Conservation (phyloP, 2,329 filamentous ascomycete species). For the Ceratocystis harringtonii region DNA sequence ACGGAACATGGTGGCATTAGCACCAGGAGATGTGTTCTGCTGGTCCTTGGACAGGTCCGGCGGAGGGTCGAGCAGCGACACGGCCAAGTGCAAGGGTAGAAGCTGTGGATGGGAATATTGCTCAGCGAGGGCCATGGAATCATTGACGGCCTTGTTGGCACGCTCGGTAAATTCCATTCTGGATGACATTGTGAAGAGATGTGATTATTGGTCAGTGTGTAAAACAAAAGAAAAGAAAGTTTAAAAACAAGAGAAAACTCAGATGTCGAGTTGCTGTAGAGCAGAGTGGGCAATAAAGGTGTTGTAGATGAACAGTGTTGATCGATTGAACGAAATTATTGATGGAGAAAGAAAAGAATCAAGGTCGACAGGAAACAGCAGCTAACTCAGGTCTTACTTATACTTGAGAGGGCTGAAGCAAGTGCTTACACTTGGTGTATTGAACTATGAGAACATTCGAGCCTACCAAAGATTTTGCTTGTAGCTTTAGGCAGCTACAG, state of each 20-base stretch:
- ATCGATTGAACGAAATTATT: neutral
- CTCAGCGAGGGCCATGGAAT: conserved; percentile 75
- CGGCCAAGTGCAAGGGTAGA: conserved; percentile 75
- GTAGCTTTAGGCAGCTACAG: conserved; percentile 4
- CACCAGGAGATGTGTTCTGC: conserved; percentile 53
- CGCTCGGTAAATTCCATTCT: conserved; percentile 88
- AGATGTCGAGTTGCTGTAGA: neutral
- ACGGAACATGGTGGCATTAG: conserved; percentile 65
- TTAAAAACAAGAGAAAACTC: neutral
- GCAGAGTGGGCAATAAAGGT: neutral
- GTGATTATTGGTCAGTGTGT: conserved; percentile 1
- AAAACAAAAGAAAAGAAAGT: neutral
- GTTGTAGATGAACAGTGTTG: neutral
- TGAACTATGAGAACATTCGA: neutral
- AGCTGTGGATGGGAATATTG: conserved; percentile 87
- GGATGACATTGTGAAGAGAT: conserved; percentile 43
- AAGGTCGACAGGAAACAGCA: neutral
- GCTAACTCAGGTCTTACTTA: neutral
- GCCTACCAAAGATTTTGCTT: conserved; percentile 7
- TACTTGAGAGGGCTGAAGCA: neutral
- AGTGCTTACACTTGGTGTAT: neutral
- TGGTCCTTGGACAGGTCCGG: conserved; percentile 68
- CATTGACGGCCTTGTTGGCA: conserved; percentile 76
- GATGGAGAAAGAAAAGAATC: conserved; percentile 3
- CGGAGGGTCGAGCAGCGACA: conserved; percentile 62